Conservation (phyloP, 495 filamentous ascomycete species). For the Entonaema liquescens region DNA sequence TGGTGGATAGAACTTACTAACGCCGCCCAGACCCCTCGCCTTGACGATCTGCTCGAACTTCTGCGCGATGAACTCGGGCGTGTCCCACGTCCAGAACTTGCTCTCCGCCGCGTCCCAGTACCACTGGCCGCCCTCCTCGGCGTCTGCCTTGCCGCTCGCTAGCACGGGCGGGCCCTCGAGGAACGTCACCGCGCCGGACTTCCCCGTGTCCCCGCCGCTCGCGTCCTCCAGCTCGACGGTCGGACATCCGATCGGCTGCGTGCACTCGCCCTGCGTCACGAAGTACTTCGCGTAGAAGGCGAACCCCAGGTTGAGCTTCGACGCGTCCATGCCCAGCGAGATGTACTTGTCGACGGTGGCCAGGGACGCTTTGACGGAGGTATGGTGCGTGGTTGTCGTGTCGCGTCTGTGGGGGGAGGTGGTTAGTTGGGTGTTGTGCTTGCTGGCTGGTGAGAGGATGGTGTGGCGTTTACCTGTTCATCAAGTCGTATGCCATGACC, state of each 20-base stretch:
- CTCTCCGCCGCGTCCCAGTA: conserved; percentile 63
- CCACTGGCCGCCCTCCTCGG: conserved; percentile 65
- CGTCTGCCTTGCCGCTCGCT: conserved; percentile 56
- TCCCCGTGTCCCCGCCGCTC: conserved; percentile 65
- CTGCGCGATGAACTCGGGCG: conserved; percentile 60
- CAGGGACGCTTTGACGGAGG: conserved; percentile 60
- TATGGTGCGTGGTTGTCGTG: conserved; percentile 66
- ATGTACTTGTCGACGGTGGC: conserved; percentile 64
- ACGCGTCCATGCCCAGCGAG: conserved; percentile 58
- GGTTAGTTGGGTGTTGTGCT: neutral
- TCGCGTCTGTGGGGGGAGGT: conserved; percentile 56
- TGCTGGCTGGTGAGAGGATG: neutral
- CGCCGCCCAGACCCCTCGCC: conserved; percentile 63
- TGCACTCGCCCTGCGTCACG: conserved; percentile 55
- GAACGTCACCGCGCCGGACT: conserved; percentile 65
- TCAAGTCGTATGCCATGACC: conserved; percentile 73
- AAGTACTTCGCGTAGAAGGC: conserved; percentile 76
- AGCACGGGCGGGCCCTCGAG: conserved; percentile 39
- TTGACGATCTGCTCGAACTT: conserved; percentile 71
- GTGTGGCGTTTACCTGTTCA: conserved; percentile 56
- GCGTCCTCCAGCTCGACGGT: conserved; percentile 63
- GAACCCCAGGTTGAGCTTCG: conserved; percentile 70
- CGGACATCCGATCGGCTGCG: conserved; percentile 63
- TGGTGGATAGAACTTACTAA: conserved; percentile 49
- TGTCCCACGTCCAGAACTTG: conserved; percentile 77